phyloP scores from a whole-genome alignment of 2,329 filamentous ascomycete genomes.

The Cercospora zeae-maydis region DNA sequence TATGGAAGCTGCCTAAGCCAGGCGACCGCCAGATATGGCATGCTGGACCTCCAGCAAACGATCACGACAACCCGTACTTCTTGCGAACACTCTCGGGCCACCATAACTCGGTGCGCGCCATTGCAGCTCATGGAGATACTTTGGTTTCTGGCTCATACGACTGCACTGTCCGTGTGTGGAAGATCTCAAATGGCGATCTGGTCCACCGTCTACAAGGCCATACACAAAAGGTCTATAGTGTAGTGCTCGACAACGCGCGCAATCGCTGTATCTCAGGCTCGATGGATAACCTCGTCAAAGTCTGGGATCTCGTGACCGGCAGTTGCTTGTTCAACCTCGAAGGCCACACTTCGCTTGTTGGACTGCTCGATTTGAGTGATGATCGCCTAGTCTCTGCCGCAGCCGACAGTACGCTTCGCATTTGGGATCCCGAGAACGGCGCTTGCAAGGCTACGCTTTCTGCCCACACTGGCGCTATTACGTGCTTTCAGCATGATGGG shows the following conservation, averaged over 20 bases:
- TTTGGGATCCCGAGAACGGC: constrained; percentile 94
- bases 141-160: constrained; percentile 98
- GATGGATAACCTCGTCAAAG: constrained; percentile 97
- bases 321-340: constrained; percentile 83
- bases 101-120: constrained; percentile 89
- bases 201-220: constrained; percentile 83
- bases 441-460: constrained; percentile 85
- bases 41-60: constrained; percentile 67
- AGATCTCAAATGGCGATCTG: constrained; percentile 89
- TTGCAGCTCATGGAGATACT: constrained; percentile 90
- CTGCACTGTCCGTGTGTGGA: constrained; percentile 92
- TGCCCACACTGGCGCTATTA: constrained; percentile 95
- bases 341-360: constrained; percentile 87
- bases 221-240: constrained; percentile 91
- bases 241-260: constrained; percentile 85
- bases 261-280: constrained; percentile 96
- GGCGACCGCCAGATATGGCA: constrained; percentile 76
- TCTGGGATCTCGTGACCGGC: constrained; percentile 90
- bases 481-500: constrained; percentile 96
- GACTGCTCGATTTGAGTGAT: constrained; percentile 81
- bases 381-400: constrained; percentile 91
- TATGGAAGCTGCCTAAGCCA: constrained; percentile 87
- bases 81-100: constrained; percentile 83
- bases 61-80: constrained; percentile 88
- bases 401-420: constrained; percentile 88